Conservation (phyloP, 2,329 filamentous ascomycete genomes). For the Bertia moriformis region DNA sequence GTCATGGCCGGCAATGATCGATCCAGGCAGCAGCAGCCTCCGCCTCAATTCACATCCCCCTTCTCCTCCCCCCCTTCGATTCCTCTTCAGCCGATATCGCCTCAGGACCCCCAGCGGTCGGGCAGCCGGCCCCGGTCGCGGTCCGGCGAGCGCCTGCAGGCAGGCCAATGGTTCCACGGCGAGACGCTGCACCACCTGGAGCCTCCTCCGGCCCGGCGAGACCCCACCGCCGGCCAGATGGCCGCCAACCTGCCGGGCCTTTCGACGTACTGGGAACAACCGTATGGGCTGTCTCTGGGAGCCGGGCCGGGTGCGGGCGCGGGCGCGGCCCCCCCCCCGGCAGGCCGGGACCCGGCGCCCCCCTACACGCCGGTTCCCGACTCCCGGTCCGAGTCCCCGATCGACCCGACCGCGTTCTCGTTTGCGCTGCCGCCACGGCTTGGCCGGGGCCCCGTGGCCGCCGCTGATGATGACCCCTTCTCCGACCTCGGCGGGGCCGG, state of each 20-base stretch:
- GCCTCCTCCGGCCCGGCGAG: conserved; percentile 5
- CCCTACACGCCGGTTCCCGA: conserved; percentile 6
- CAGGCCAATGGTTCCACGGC: neutral
- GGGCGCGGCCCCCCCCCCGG: too few species aligned
- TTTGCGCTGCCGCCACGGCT: conserved; percentile 39
- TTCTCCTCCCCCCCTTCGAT: neutral
- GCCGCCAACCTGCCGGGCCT: conserved; percentile 24
- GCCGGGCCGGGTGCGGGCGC: neutral
- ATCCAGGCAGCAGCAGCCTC: too few species aligned
- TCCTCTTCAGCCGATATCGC: neutral
- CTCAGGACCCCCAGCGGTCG: neutral
- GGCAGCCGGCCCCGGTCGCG: neutral
- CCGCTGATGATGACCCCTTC: conserved; percentile 10
- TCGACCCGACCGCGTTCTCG: conserved; percentile 36
- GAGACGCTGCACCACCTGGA: conserved; percentile 1
- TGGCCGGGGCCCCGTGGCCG: too few species aligned
- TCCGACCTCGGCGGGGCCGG: conserved; percentile 7
- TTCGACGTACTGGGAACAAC: conserved; percentile 37
- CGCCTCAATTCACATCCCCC: too few species aligned
- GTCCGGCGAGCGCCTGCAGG: neutral
- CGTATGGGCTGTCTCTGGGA: too few species aligned
- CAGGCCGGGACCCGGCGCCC: too few species aligned
- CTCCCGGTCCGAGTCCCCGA: conserved; percentile 28
- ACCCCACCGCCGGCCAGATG: conserved; percentile 11
- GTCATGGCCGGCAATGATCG: neutral